These are phyloP conservation scores for Clonostachys byssicola DNA, from an alignment of 2,329 filamentous ascomycete genomes.

Conservation along the genomic window DNA sequence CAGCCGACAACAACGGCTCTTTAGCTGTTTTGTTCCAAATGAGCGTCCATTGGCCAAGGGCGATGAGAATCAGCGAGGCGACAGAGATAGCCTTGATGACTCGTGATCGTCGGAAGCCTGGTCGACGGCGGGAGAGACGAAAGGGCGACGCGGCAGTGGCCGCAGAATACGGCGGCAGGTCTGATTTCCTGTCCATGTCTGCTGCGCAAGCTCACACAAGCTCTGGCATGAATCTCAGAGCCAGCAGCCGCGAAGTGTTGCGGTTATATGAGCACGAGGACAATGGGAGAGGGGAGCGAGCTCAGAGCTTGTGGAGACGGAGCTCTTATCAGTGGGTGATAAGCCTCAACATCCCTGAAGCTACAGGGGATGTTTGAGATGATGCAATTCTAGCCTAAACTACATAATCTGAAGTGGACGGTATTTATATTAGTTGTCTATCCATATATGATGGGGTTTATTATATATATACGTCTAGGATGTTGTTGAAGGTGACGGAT, in stretches of 20 bases:
- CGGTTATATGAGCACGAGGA: neutral
- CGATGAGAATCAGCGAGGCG: conserved; percentile 44
- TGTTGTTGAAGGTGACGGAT: too few relatives aligned
- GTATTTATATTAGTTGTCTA: too few relatives aligned
- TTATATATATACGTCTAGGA: too few relatives aligned
- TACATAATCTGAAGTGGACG: too few relatives aligned
- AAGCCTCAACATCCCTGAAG: too few relatives aligned
- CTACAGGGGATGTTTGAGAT: too few relatives aligned
- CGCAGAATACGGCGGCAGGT: neutral
- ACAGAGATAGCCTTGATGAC: conserved; percentile 36
- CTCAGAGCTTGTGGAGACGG: too few relatives aligned
- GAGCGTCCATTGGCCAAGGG: conserved; percentile 43
- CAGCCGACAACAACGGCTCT: conserved; percentile 2
- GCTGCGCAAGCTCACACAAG: too few relatives aligned
- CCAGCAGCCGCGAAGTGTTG: neutral
- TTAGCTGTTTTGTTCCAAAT: conserved; percentile 18
- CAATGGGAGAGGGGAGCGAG: neutral
- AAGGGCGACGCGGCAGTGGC: neutral
- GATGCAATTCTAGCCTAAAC: too few relatives aligned
- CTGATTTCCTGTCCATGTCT: neutral
- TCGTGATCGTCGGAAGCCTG: conserved; percentile 34
- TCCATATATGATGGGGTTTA: too few relatives aligned
- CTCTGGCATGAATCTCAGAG: neutral
- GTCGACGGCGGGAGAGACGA: conserved; percentile 11
- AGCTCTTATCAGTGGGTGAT: too few relatives aligned